Evolutionary conservation across 106 monocot species (phyloP).

Genomic region (Ottelia alismoides): DNA sequence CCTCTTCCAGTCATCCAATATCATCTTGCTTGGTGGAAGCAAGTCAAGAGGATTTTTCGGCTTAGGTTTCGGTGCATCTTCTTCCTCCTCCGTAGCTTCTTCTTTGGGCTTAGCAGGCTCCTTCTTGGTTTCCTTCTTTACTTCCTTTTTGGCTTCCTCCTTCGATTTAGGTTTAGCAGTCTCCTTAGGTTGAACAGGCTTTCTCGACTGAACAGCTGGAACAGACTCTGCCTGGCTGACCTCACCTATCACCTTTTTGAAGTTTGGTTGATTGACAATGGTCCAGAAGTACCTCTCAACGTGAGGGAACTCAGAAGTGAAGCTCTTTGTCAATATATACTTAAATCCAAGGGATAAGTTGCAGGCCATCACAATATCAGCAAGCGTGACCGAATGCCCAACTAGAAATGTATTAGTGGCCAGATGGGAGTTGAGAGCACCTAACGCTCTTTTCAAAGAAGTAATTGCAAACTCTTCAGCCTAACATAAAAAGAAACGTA

Average conservation of each 20-base stretch:
- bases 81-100: constrained; percentile 32
- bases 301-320: constrained; percentile 66
- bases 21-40: constrained; percentile 78
- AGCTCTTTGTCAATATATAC: constrained; percentile 44
- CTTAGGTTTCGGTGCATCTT: constrained; percentile 71
- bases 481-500: constrained; percentile 14
- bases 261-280: constrained; percentile 67
- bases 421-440: constrained; percentile 55
- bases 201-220: constrained; percentile 41
- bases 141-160: constrained; percentile 16
- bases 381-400: constrained; percentile 56
- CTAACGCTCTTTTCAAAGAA: constrained; percentile 47
- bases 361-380: constrained; percentile 63
- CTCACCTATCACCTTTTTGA: constrained; percentile 50
- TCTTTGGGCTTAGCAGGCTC: constrained; percentile 46
- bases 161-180: constrained; percentile 26
- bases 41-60: constrained; percentile 68
- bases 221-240: constrained; percentile 52
- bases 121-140: constrained; percentile 27
- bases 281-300: constrained; percentile 89
- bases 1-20: constrained; percentile 88
- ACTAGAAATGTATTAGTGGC: constrained; percentile 62
- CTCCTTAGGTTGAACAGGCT: constrained; percentile 43
- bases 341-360: constrained; percentile 46
- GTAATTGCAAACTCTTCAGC: constrained; percentile 44